Evolutionary conservation across 179 eudicot genomes (phyloP), one percentile per base, ranked within the genome.

Genomic region (Vitellaria paradoxa): DNA sequence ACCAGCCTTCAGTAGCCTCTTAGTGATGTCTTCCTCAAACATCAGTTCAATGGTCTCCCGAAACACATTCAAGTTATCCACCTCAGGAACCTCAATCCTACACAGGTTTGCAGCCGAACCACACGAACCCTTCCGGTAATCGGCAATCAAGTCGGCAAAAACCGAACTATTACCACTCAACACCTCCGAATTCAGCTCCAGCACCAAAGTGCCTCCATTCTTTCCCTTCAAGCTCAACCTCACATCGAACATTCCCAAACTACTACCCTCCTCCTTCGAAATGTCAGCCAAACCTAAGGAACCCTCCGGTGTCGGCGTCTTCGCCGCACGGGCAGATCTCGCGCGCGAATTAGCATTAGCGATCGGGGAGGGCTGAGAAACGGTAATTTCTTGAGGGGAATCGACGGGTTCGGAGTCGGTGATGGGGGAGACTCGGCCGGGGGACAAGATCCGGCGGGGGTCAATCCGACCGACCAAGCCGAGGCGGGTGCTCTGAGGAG

Each of bases 371-470:
- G 87, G 77, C 65, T 75, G 56, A 3, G 77, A 55, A 14, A 81
- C 59, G 18, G 72, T 47, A 57, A 63, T 74, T 49, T 49, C 81
- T 68, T 46, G 81, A n/a, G 26, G 65, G 26, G 79, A 20, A 13
- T 77, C 81, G 53, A 78, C 70, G 37, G 88, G 82, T 52, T 84
- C 87, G 24, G 89, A 73, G 55, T 90, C 91, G 57, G 37, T 30
- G 37, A 94, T 91, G 4, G 98, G 98, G 13, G 98, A 94, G 65
- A 93, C 97, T 70, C 97, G 89, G 8, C 98, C 98, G 23, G 98
- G 98, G 6, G 98, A 94, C 75, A 94, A 89, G 83, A 94, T 94
- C 86, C 96, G 87, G 12, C 94, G 88, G n/a, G 86, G 86, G 72
- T 85, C 89, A 68, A 86, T 89, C 61, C 87, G 85, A 62, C 90